Conservation (phyloP, 495 filamentous ascomycete genomes). For the Choiromyces venosus region DNA sequence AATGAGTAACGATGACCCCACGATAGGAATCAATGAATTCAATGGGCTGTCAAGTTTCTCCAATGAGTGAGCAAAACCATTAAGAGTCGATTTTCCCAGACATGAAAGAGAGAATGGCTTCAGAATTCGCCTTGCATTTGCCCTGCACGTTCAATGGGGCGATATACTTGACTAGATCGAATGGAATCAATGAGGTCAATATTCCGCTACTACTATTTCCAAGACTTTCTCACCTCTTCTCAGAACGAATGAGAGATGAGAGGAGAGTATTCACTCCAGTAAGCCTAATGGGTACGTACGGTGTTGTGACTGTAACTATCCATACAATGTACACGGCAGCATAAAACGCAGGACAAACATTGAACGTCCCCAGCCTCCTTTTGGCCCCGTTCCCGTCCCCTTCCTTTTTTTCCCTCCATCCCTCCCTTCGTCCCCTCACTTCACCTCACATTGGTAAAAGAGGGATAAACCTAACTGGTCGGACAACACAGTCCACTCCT, state of each 20-base stretch:
- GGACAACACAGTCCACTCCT: not conserved
- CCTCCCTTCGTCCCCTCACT: not conserved
- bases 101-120: not conserved
- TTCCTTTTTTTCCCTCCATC: not conserved
- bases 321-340: not conserved
- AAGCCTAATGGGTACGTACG: not conserved
- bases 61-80: not conserved
- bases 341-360: not conserved
- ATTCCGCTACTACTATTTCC: not conserved
- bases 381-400: not conserved
- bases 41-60: not conserved
- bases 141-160: not conserved
- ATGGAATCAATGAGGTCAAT: not conserved
- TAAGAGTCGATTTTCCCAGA: not conserved
- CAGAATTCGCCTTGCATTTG: not conserved
- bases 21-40: not conserved
- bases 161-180: not conserved
- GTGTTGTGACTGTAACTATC: not conserved
- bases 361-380: too few species aligned
- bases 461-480: not conserved
- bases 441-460: not conserved
- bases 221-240: not conserved
- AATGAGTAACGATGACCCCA: not conserved
- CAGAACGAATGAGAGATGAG: not conserved
- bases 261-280: not conserved